Percentiles rank a stretch among this genome's conserved stretches.
These are phyloP conservation scores for Thalassiosira oceanica DNA, from an alignment of 352 stramenopile genomes.

Conservation along the genomic window DNA sequence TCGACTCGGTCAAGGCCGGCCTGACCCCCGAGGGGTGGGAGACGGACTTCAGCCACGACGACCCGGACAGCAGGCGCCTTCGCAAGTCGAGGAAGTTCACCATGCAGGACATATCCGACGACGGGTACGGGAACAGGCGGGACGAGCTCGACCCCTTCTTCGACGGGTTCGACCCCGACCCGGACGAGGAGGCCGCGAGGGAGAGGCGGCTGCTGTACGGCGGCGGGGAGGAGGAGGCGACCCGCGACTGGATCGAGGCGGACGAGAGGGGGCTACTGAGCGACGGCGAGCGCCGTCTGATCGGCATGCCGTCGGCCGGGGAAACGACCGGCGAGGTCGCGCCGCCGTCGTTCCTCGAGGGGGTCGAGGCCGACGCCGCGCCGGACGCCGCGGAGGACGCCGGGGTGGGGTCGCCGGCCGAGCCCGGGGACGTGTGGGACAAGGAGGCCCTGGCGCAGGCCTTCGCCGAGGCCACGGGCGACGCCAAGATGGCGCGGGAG, in stretches of 20 bases:
- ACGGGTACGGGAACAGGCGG: slow-evolving; percentile 29
- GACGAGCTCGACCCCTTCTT: slow-evolving; percentile 52
- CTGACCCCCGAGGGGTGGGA: slow-evolving; percentile 38
- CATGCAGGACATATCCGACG: slow-evolving; percentile 44
- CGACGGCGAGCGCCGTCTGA: too few relatives aligned
- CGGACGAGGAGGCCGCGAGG: slow-evolving; percentile 1
- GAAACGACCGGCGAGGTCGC: too few relatives aligned
- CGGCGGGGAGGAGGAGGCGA: neutral
- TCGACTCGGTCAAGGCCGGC: slow-evolving; percentile 46
- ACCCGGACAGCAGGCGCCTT: slow-evolving; percentile 37
- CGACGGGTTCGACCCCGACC: slow-evolving; percentile 24
- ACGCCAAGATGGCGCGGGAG: slow-evolving; percentile 20
- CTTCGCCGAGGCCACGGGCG: slow-evolving; percentile 22
- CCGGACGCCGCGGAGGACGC: too few relatives aligned
- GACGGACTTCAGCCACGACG: slow-evolving; percentile 29
- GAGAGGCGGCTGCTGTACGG: slow-evolving; percentile 12
- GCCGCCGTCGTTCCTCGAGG: too few relatives aligned
- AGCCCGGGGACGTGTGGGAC: too few relatives aligned
- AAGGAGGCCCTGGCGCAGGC: slow-evolving; percentile 25
- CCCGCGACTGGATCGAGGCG: too few relatives aligned
- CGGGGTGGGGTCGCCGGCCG: too few relatives aligned
- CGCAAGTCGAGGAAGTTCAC: slow-evolving; percentile 48
- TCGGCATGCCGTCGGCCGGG: too few relatives aligned
- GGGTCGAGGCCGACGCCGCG: too few relatives aligned
- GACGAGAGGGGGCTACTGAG: too few relatives aligned